These are phyloP conservation scores for Bruguiera hainesii DNA, from an alignment of 441 rosid genomes.

Conservation along the genomic window DNA sequence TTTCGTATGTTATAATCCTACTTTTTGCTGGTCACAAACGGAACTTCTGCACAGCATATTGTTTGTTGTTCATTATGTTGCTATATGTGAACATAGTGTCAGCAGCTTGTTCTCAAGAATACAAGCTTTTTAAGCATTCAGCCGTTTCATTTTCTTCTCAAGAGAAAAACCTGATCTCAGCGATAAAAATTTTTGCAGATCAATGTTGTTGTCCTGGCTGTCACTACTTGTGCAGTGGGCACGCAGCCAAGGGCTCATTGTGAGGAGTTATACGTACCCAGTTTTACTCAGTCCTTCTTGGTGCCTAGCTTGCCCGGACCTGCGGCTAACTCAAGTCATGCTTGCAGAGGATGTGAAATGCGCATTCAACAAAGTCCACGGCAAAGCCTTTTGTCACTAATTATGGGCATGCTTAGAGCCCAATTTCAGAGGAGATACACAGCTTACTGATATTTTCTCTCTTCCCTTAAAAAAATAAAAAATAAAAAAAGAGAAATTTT, in stretches of 20 bases:
- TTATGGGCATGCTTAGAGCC: constrained; percentile 1
- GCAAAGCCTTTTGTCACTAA: constrained; percentile 20
- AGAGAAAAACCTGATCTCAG: background rate
- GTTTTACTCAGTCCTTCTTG: constrained; percentile 43
- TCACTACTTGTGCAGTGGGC: constrained; percentile 31
- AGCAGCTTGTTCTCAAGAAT: too few species aligned
- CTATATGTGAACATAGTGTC: too few species aligned
- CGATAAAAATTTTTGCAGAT: constrained; percentile 27
- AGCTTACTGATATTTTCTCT: background rate
- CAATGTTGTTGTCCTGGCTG: constrained; percentile 23
- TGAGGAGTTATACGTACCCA: constrained; percentile 9
- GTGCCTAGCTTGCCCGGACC: constrained; percentile 26
- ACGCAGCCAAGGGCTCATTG: constrained; percentile 19
- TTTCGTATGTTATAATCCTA: too few species aligned
- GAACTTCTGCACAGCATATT: too few species aligned
- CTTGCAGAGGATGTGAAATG: constrained; percentile 28
- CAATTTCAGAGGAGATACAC: constrained; percentile 17
- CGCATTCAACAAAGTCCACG: constrained; percentile 5
- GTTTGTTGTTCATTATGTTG: too few species aligned
- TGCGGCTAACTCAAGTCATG: constrained; percentile 3
- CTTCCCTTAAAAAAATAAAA: too few species aligned
- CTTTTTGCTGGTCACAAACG: too few species aligned
- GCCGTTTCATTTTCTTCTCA: too few species aligned
- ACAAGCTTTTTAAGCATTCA: too few species aligned
- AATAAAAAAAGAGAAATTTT: too few species aligned